Evolutionary conservation across 2,329 filamentous ascomycete species (phyloP).

Genomic region (Phialophora tarda): DNA sequence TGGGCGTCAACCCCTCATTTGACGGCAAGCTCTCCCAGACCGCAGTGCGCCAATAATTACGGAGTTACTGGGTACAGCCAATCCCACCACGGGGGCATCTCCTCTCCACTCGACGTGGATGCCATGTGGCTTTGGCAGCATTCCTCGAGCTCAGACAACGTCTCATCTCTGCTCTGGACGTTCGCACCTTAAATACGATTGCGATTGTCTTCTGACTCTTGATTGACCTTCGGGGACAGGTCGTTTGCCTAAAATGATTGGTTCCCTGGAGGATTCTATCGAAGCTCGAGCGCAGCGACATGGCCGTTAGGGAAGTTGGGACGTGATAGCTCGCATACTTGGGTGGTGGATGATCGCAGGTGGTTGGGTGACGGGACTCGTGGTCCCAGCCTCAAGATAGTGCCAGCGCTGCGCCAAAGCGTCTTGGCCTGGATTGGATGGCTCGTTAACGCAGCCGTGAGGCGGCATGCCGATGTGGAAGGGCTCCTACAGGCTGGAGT

Average conservation of each 20-base stretch:
- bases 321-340: background rate
- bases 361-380: slow-evolving; percentile 7
- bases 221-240: slow-evolving; percentile 8
- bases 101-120: background rate
- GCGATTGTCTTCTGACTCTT: background rate
- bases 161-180: background rate
- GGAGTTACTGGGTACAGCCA: background rate
- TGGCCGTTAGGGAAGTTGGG: too few species aligned
- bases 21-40: background rate
- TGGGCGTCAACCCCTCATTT: background rate
- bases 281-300: background rate
- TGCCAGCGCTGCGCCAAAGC: background rate
- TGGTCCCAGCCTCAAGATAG: slow-evolving; percentile 4
- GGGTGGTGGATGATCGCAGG: background rate
- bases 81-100: background rate
- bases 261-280: too few species aligned
- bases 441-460: slow-evolving; percentile 19
- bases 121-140: background rate
- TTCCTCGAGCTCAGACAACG: background rate
- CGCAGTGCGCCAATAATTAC: background rate
- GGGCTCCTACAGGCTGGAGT: background rate
- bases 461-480: background rate
- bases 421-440: slow-evolving; percentile 10
- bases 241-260: background rate
- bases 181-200: background rate